A percentile compares a stretch with the other conserved stretches of the same genome.
phyloP scores from a whole-genome alignment of 2,329 filamentous ascomycete genomes.

The Plectosphaerella sp. region DNA sequence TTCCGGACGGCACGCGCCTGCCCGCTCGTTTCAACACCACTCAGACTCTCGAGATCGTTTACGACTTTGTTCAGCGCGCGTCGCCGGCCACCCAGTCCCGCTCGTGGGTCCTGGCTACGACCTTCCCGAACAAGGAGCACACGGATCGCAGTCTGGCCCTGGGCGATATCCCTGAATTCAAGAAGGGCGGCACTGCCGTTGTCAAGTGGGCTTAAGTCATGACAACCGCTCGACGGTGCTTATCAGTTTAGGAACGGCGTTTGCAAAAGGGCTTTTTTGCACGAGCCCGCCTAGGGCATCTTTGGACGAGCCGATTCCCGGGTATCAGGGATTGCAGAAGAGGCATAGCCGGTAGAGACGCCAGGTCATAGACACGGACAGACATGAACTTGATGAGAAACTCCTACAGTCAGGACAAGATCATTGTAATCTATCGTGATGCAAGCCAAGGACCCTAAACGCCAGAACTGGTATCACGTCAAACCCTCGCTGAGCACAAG shows the following conservation, averaged over 20 bases:
- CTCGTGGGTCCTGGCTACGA: constrained; percentile 73
- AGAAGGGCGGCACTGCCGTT: constrained; percentile 60
- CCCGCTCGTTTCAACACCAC: constrained; percentile 79
- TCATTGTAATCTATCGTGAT: too few relatives aligned
- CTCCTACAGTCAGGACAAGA: too few relatives aligned
- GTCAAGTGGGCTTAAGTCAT: constrained; percentile 47
- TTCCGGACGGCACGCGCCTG: constrained; percentile 72
- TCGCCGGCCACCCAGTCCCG: constrained; percentile 52
- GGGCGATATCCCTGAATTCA: constrained; percentile 60
- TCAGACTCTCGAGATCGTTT: constrained; percentile 74
- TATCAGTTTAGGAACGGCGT: constrained; percentile 6
- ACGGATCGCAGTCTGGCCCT: constrained; percentile 59
- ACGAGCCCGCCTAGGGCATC: too few relatives aligned
- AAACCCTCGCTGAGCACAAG: neutral
- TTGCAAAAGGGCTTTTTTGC: constrained; percentile 5
- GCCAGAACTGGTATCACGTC: neutral
- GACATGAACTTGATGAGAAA: too few relatives aligned
- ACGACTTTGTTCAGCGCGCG: constrained; percentile 66
- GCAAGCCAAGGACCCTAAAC: neutral
- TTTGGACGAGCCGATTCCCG: neutral
- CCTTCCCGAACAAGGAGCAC: constrained; percentile 78
- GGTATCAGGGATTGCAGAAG: neutral
- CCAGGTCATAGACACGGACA: too few relatives aligned
- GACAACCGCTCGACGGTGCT: neutral
- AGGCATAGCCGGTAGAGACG: neutral